Evolutionary conservation across 2,329 filamentous ascomycete genomes (phyloP), one percentile per base, ranked within the genome.

Genomic region (Diaporthe citriasiana): DNA sequence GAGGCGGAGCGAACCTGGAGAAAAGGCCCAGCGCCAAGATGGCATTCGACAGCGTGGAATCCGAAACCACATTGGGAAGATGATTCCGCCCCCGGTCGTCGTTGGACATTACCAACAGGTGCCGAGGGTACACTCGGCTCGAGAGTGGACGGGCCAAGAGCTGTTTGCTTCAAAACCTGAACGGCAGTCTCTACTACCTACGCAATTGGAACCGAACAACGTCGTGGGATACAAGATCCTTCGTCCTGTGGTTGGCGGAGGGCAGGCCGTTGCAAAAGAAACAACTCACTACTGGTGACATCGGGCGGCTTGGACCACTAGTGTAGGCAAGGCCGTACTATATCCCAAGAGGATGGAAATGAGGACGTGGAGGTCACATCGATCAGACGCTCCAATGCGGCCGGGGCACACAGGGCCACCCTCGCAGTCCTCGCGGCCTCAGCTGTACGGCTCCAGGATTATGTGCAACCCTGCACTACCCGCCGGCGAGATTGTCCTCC

Each of bases 341-440:
- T 66, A 51, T 66, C 22, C 63, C 30, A 45, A 51, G 15, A 57
- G 59, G 70, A 63, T 51, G 73, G 66, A 8, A 70, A 77, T 40
- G 73, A 57, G 40, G 50, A 51, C 10, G 71, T 73, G 17, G 60
- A 65, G 19, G 35, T 76, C 40, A 55, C 27, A 19, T 73, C 70
- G 13, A 38, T 59, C 22, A 73, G 71, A 45, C 53, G 55, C 2
- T 56, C 60, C 56, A 19, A 71, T 71, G 19, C 70, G 53, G 15
- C 27, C 59, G 30, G 60, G 19, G 42, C 65, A 25, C 35, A 59
- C 45, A 69, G 74, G 17, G 66, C 74, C 47, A 75, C 74, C 47
- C 72, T 75, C 15, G 73, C 74, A 56, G 45, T 75, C 47, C 72
- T 75, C 15, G 73, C 74, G 60, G 45, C 75, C 13, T 73, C 76